These are phyloP conservation scores for Ceratobasidium sp. DNA, from an alignment of 1,284 basidiomycete genomes.

Conservation along the genomic window DNA sequence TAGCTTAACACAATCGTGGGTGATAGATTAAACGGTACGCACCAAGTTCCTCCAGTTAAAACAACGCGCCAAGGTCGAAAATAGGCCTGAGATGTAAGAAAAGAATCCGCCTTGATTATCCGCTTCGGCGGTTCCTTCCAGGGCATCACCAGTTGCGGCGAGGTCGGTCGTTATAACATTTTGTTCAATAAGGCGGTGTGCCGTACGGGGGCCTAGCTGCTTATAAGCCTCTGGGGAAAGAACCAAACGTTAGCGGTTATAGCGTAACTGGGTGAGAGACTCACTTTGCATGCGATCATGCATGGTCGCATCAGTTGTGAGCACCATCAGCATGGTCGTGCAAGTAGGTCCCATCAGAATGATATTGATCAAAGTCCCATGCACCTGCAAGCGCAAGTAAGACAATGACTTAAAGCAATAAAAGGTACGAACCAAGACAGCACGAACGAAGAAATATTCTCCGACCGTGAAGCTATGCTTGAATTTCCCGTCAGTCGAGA, in stretches of 20 bases:
- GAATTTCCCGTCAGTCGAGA: no score
- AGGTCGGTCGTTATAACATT: no score
- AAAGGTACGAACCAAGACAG: no score
- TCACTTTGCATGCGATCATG: not conserved
- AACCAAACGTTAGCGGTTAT: not conserved
- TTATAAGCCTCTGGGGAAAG: not conserved
- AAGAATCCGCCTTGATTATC: no score
- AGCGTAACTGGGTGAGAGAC: not conserved
- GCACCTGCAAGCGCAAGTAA: no score
- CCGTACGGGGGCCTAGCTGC: not conserved
- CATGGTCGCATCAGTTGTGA: not conserved
- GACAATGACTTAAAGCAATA: no score
- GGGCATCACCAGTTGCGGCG: no score
- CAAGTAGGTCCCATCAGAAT: not conserved
- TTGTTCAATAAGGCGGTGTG: no score
- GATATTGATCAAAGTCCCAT: no score
- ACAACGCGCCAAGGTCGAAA: not conserved
- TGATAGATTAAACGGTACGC: not conserved
- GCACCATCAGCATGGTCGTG: not conserved
- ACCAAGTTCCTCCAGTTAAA: not conserved
- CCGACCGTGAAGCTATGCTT: no score
- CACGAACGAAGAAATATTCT: no score
- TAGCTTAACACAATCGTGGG: not conserved
- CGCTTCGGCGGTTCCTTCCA: no score
- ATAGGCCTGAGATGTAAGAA: not conserved